Conservation (phyloP, 371 early-diverging fungal species). For the Catenaria anguillulae region DNA sequence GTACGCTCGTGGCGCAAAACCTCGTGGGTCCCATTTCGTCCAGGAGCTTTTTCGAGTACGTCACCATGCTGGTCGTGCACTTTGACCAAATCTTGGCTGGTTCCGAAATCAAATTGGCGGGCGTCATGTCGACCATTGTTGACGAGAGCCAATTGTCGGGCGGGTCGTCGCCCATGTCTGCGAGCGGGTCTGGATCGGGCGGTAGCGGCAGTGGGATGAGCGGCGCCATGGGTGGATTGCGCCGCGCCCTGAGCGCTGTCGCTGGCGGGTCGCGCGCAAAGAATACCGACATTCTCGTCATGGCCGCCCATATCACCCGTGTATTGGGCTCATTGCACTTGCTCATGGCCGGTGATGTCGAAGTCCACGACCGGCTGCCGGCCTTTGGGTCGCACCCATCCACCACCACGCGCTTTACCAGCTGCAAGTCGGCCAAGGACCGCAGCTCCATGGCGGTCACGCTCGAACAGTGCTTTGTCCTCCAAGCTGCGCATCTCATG, state of each 20-base stretch:
- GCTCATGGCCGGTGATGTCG: too few species aligned
- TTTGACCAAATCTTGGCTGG: not conserved
- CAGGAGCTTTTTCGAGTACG: not conserved
- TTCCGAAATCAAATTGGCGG: not conserved
- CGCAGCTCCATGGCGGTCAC: slow-evolving; percentile 3
- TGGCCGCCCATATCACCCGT: slow-evolving; percentile 5
- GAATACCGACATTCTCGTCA: slow-evolving; percentile 6
- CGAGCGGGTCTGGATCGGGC: not conserved
- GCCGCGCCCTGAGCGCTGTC: not conserved
- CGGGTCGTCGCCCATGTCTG: not conserved
- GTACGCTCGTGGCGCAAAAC: not conserved
- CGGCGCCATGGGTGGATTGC: not conserved
- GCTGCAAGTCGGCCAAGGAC: slow-evolving; percentile 7
- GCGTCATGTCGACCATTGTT: not conserved
- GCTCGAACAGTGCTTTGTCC: not conserved
- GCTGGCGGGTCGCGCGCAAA: not conserved
- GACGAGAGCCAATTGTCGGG: not conserved
- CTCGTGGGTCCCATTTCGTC: not conserved
- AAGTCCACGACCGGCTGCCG: not conserved
- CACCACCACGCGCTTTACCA: not conserved
- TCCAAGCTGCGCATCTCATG: not conserved
- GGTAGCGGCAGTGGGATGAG: too few species aligned
- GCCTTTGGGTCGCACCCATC: not conserved
- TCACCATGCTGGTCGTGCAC: not conserved
- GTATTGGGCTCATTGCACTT: slow-evolving; percentile 1